Evolutionary conservation across 169 alveolate genomes (phyloP), one percentile per base, ranked within the genome.

Genomic region (Eimeria falciformis): DNA sequence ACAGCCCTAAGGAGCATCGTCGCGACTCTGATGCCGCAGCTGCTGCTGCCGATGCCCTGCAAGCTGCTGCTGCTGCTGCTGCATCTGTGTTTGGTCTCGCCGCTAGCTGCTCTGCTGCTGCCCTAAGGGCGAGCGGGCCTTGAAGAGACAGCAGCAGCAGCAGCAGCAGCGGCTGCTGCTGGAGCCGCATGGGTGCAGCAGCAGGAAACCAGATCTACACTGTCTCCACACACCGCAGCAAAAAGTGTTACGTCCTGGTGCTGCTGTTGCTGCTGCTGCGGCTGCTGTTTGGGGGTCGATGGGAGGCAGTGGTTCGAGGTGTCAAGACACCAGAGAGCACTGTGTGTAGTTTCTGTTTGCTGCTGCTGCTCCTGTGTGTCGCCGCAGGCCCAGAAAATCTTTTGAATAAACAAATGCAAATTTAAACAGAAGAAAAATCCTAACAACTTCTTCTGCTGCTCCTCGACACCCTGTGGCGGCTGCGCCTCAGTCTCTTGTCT

Each of bases 21-120:
- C 62, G 62, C 62, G 11, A 21, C 18, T 12, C 23, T 0, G 2
- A 50, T 12, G 62, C 62, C 11, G 62, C 62, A 50, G 62, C 62
- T 50, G 62, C 62, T 12, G 62, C 23, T 12, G 62, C 62, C 18
- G 62, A 12, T 50, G 62, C 62, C 18, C n/a, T n/a, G n/a, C n/a
- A n/a, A n/a, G 62, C 73, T n/a, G 37, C 29, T 14, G 73, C 73
- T n/a, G 5, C 73, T n/a, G 29, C 73, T 62, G 73, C n/a, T n/a
- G 2, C 73, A 62, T n/a, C 73, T 18, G 12, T 29, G n/a, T 9
- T n/a, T 9, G 14, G 17, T 62, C 73, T 62, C n/a, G 73, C 73
- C n/a, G 73, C 73, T 12, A 62, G 73, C 73, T 62, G 73, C 25
- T 62, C 73, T 62, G 73, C 73, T 62, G 73, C 73, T 62, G 73